Evolutionary conservation across 768 basidiomycete species (phyloP), one percentile per base, ranked within the genome.

Genomic region (Boletus speciosus): DNA sequence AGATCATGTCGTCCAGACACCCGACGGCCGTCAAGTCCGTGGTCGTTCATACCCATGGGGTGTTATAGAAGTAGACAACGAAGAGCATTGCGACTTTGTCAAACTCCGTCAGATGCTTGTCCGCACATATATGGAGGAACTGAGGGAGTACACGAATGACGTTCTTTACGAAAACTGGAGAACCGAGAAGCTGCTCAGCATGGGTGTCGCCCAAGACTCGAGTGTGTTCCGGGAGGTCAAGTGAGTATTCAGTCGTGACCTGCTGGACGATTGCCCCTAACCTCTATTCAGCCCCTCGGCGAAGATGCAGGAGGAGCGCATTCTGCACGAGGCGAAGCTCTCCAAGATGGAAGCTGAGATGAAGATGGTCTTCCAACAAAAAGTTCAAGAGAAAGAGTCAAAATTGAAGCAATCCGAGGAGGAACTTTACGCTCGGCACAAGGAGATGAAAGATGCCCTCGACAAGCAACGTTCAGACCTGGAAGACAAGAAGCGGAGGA

Each of bases 281-380:
- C 46, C 25, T 49, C 47, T 55, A 52, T 45, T 2, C 63, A 98
- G 96, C 75, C 97, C 97, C 58, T 95, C 95, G 46, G 91, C 90
- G 55, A 89, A 93, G 73, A 83, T 93, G 76, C 93, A 95, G 60
- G 97, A 99, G 70, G 97, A 99, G 70, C 90, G 97, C 52, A 79
- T 92, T 49, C 73, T 98, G 67, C 96, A 99, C 75, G 96, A 99
- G 75, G 90, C 91, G 62, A 98, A 98, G 73, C 84, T 99, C 51
- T 84, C 92, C 52, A 99, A 99, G 85, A 98, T 98, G 88, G 97
- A 99, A 77, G 90, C 94, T 52, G 97, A 98, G 81, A 99, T 99
- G 97, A 98, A 98, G 85, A 93, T 96, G 92, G 97, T 99, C 64
- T 99, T 99, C 93, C 94, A 95, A 71, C 97, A 98, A 75, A 99